These are phyloP conservation scores for Solanum chaucha DNA, from an alignment of 257 asterid genomes.

Conservation along the genomic window DNA sequence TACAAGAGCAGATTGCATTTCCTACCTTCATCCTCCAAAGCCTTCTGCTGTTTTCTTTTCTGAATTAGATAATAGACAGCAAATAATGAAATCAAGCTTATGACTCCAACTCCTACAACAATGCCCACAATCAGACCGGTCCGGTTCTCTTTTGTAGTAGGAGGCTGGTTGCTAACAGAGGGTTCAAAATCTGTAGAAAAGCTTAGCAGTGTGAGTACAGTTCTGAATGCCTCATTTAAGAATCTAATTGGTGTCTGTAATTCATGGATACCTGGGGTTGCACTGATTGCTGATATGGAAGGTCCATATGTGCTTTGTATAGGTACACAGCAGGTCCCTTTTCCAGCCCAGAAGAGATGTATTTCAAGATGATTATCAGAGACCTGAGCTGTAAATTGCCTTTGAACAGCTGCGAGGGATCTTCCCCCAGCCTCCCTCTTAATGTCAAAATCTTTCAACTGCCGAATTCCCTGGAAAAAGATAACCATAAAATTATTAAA, in stretches of 20 bases:
- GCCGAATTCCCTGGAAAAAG: conserved; percentile 42
- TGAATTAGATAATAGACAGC: conserved; percentile 20
- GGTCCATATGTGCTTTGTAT: conserved; percentile 61
- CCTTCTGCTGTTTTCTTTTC: conserved; percentile 29
- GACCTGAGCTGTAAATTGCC: conserved; percentile 31
- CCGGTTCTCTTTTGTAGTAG: conserved; percentile 11
- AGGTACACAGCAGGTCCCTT: conserved; percentile 87
- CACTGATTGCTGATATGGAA: conserved; percentile 66
- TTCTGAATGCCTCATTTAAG: neutral
- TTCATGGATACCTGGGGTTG: conserved; percentile 41
- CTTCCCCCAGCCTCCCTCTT: conserved; percentile 41
- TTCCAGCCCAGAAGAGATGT: conserved; percentile 89
- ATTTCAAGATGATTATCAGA: conserved; percentile 61
- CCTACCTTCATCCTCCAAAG: conserved; percentile 49
- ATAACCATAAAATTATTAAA: neutral
- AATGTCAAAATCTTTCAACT: conserved; percentile 53
- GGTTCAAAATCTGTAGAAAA: conserved; percentile 47
- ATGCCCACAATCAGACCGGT: conserved; percentile 59
- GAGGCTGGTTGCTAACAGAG: conserved; percentile 40
- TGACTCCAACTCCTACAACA: conserved; percentile 33
- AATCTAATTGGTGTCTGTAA: neutral
- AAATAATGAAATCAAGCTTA: conserved; percentile 22
- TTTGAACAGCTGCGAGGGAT: conserved; percentile 35
- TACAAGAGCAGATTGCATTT: neutral
- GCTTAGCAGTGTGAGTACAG: neutral